These are phyloP conservation scores for Globisporangium solare DNA, from an alignment of 352 stramenopile species.

Conservation along the genomic window DNA sequence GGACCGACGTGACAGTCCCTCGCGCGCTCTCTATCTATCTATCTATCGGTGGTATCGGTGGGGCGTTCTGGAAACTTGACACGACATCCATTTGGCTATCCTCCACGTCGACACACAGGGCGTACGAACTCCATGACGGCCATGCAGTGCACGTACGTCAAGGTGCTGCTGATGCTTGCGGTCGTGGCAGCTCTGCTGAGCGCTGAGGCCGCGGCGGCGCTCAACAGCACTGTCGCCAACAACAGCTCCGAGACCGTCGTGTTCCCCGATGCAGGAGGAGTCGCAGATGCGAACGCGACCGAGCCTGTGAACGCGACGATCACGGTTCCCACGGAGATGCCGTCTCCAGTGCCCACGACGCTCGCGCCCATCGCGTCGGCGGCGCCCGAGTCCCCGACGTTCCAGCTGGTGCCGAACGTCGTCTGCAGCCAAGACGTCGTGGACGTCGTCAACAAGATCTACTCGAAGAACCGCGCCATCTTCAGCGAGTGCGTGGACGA, in stretches of 20 bases:
- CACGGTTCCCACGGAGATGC: not conserved
- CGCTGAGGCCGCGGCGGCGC: too few relatives aligned
- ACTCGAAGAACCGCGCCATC: slow-evolving; percentile 48
- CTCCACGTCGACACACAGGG: not conserved
- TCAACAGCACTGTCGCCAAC: not conserved
- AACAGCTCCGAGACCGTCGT: not conserved
- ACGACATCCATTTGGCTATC: not conserved
- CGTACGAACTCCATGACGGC: not conserved
- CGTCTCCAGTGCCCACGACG: slow-evolving; percentile 10
- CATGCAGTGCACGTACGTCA: not conserved
- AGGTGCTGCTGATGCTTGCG: not conserved
- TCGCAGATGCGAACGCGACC: not conserved
- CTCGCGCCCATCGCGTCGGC: slow-evolving; percentile 28
- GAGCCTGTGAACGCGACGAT: not conserved
- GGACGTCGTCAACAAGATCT: slow-evolving; percentile 45
- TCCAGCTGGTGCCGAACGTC: slow-evolving; percentile 33
- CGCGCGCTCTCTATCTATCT: not conserved
- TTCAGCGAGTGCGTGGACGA: slow-evolving; percentile 53
- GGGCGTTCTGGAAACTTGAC: too few relatives aligned
- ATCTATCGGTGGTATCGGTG: too few relatives aligned
- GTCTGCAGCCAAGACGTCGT: slow-evolving; percentile 35
- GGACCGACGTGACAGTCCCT: not conserved
- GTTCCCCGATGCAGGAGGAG: not conserved
- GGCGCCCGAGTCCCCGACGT: slow-evolving; percentile 37
- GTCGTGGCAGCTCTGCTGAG: not conserved